Evolutionary conservation across 257 asterid species (phyloP).

Genomic region (Handroanthus guayacan): DNA sequence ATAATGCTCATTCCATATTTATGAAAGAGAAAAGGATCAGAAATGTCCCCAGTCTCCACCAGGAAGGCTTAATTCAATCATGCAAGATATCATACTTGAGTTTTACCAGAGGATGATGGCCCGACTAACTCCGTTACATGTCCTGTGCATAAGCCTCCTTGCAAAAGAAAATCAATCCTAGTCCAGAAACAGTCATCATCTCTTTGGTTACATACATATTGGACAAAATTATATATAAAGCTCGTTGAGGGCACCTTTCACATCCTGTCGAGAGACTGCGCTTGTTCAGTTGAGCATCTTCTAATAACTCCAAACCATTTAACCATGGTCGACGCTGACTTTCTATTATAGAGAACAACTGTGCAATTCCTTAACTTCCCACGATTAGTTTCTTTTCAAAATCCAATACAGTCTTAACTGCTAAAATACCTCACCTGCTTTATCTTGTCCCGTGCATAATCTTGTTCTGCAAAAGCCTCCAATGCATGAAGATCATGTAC

Average conservation of each 20-base stretch:
- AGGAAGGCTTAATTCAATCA: constrained; percentile 12
- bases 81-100: constrained; percentile 64
- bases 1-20: background rate
- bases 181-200: constrained; percentile 29
- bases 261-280: constrained; percentile 66
- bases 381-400: constrained; percentile 14
- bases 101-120: constrained; percentile 90
- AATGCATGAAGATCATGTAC: constrained; percentile 60
- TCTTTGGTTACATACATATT: constrained; percentile 18
- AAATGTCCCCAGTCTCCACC: constrained; percentile 7
- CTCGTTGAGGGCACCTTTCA: constrained; percentile 52
- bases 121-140: constrained; percentile 88
- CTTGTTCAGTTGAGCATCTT: constrained; percentile 61
- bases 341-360: constrained; percentile 63
- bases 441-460: constrained; percentile 52
- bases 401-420: background rate
- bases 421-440: constrained; percentile 58
- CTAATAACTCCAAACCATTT: constrained; percentile 74
- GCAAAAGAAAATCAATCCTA: constrained; percentile 80
- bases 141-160: constrained; percentile 75
- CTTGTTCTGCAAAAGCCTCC: constrained; percentile 58
- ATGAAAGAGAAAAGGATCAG: constrained; percentile 13
- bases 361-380: constrained; percentile 64
- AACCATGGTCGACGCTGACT: constrained; percentile 60
- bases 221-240: constrained; percentile 21